phyloP scores from a whole-genome alignment of 495 filamentous ascomycete species.

The Penicillium arizonense region DNA sequence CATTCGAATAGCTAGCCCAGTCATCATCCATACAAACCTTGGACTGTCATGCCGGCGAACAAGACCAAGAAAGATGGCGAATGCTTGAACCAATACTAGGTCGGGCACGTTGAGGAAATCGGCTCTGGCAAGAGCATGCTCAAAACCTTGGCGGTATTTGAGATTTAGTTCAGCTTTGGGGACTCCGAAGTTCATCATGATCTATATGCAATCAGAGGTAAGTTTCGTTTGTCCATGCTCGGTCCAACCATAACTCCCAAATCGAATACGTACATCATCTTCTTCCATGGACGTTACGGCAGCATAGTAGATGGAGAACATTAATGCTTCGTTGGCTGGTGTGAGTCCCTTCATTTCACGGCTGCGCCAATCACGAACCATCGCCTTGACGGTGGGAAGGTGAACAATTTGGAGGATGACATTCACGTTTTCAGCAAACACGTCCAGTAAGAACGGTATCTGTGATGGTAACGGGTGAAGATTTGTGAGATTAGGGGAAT shows the following conservation, averaged over 20 bases:
- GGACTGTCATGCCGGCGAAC: slow-evolving; percentile 50
- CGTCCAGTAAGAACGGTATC: slow-evolving; percentile 48
- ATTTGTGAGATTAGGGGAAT: slow-evolving; percentile 32
- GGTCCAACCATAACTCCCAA: background rate
- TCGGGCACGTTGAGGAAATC: slow-evolving; percentile 45
- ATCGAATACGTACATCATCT: slow-evolving; percentile 35
- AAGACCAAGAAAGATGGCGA: slow-evolving; percentile 46
- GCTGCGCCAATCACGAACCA: slow-evolving; percentile 38
- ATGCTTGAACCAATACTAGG: slow-evolving; percentile 47
- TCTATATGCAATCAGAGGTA: slow-evolving; percentile 16
- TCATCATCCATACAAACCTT: slow-evolving; percentile 56
- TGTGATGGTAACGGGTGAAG: slow-evolving; percentile 54
- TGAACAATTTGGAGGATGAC: slow-evolving; percentile 48
- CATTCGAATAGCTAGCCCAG: slow-evolving; percentile 68
- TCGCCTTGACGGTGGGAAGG: slow-evolving; percentile 48
- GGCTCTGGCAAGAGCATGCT: slow-evolving; percentile 53
- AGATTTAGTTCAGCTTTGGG: slow-evolving; percentile 48
- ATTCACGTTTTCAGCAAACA: slow-evolving; percentile 56
- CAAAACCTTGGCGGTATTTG: slow-evolving; percentile 53
- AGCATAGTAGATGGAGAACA: slow-evolving; percentile 62
- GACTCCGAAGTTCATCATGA: slow-evolving; percentile 47
- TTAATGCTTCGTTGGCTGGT: slow-evolving; percentile 51
- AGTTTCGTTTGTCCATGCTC: background rate
- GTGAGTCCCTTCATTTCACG: slow-evolving; percentile 31
- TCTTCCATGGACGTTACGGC: slow-evolving; percentile 58